Conservation (phyloP, 352 stramenopile genomes). For the Pythium myriotylum region DNA sequence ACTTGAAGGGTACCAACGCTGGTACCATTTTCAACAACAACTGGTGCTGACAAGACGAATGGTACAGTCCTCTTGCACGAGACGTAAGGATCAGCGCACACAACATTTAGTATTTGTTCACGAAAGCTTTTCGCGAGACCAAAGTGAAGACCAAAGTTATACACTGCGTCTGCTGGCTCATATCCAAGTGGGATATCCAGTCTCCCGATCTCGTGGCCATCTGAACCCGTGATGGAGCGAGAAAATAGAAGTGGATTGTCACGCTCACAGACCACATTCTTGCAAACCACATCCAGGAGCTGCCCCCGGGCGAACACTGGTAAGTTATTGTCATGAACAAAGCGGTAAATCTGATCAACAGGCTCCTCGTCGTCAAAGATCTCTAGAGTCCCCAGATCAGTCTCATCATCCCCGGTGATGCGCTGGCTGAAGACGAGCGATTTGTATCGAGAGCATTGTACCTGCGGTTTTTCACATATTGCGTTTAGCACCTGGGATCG, state of each 20-base stretch:
- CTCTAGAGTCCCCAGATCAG: slow-evolving; percentile 51
- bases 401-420: slow-evolving; percentile 30
- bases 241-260: slow-evolving; percentile 56
- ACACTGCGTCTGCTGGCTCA: slow-evolving; percentile 60
- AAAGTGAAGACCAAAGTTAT: slow-evolving; percentile 42
- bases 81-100: slow-evolving; percentile 62
- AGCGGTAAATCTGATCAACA: slow-evolving; percentile 73
- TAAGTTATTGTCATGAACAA: slow-evolving; percentile 52
- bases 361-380: slow-evolving; percentile 73
- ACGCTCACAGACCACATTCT: slow-evolving; percentile 37
- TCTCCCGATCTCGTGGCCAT: slow-evolving; percentile 37
- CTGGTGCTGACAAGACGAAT: slow-evolving; percentile 55
- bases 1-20: slow-evolving; percentile 41
- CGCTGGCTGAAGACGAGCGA: slow-evolving; percentile 50
- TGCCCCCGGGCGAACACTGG: slow-evolving; percentile 38
- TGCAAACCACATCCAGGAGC: slow-evolving; percentile 45
- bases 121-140: slow-evolving; percentile 44
- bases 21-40: slow-evolving; percentile 52
- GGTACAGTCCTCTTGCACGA: slow-evolving; percentile 46
- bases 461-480: slow-evolving; percentile 37
- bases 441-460: slow-evolving; percentile 45
- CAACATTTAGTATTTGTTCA: slow-evolving; percentile 42
- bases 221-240: slow-evolving; percentile 37
- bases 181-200: slow-evolving; percentile 53
- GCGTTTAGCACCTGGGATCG: slow-evolving; percentile 42